Base-by-base conservation (phyloP, 192 early-diverging fungal species). In the Cetraspora pellucida region DNA sequence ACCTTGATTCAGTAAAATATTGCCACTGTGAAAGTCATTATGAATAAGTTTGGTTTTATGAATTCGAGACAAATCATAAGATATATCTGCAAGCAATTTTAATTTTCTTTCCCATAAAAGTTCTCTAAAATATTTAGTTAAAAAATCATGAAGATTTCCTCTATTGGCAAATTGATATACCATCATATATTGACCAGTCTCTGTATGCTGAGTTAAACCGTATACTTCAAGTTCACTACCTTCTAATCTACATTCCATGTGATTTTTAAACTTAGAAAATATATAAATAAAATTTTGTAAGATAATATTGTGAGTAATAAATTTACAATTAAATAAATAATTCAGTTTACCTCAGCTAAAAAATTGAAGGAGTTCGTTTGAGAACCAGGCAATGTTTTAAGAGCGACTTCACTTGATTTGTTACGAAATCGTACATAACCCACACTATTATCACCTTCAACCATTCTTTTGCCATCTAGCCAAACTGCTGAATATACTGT, bases 1-100 rank as follows among this genome's bases (percentile, higher is more conserved):
- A n/a, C 3, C 4, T 31, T 11, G 11, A 16, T 37, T 25, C 1
- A 27, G 28, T 25, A 64, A 27, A 5, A 64, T 64, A 64, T 64
- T 64, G 9, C 61, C 61, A 4, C 61, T 64, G 17, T 64, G 61
- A 64, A 64, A 64, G 31, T 64, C 61, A 11, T 25, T 16, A 64
- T 64, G 61, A 64, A 64, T 37, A 31, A 27, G 25, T 64, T 10
- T 25, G 4, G 25, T 28, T 27, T 27, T 31, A 37, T 64, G 61
- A 64, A 64, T 27, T 64, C 28, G 28, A 31, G 16, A 14, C 27
- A 64, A 64, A 64, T 37, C 61, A 17, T 64, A 27, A 17, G 61
- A 27, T 28, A 64, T 37, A 16, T 64, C 14, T 16, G 3, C 16
- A 64, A 64, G 61, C 21, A 14, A 16, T n/a, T 64, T 14, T 31